Evolutionary conservation across 352 stramenopile species (phyloP), one percentile per base, ranked within the genome.

Genomic region (Pythium apleroticum): DNA sequence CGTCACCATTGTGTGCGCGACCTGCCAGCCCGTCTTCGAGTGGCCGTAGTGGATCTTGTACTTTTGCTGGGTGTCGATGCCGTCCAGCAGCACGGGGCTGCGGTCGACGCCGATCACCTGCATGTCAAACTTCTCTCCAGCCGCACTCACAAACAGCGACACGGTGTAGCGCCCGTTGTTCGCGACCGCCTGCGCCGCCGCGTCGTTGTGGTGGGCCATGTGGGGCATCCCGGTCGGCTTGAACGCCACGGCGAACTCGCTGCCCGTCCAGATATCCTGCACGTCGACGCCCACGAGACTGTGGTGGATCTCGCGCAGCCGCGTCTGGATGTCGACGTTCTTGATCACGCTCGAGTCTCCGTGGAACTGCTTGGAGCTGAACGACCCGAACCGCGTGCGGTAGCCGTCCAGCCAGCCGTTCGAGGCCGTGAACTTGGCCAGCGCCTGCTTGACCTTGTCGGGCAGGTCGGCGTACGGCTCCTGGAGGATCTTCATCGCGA

Each of bases 371-470:
- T 91, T 93, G 48, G 79, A 89, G 59, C 79, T 93, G 68, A 95
- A 93, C 17, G 81, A 90, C 17, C 86, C 86, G 60, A 95, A 95
- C 11, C 86, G 74, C 45, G 83, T 93, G 63, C 86, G 75, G 64
- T 93, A 95, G n/a, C 86, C 86, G 49, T 95, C 86, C 25, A 95
- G 68, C 86, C 86, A 95, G 57, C 86, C 86, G 64, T 95, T 95
- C 3, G 86, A 95, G 14, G 82, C 86, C 20, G 77, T 88, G 49
- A 95, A 95, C 65, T 86, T 90, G 62, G 73, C 57, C 33, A 95
- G 63, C 33, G 86, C 81, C n/a, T 81, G 73, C n/a, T 80, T 75
- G 15, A 93, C 77, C 52, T 91, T 91, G 4, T 95, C 84, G 0
- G 84, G 78, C 22, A 95, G 46, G 31, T 86, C 75, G 1, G 81